A percentile compares a stretch with the other conserved stretches of the same genome.
phyloP scores from a whole-genome alignment of 495 filamentous ascomycete species.

The Choiromyces venosus region DNA sequence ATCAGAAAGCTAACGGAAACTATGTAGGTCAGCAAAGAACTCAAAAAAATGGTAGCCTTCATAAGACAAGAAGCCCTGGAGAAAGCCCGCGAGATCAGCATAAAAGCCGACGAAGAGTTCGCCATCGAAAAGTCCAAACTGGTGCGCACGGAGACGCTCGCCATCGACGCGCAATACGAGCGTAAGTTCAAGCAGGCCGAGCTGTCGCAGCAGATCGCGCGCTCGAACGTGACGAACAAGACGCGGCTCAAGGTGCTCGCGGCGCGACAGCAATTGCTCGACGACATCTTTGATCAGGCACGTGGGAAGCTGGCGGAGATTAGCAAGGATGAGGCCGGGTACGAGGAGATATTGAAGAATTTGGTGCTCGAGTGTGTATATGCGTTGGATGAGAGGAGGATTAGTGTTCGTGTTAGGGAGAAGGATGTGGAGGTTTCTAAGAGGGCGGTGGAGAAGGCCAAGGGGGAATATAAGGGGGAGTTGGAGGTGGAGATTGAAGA shows the following conservation, averaged over 20 bases:
- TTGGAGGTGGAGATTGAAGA: constrained; percentile 68
- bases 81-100: constrained; percentile 91
- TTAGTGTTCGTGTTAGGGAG: constrained; percentile 68
- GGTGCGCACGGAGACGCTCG: constrained; percentile 82
- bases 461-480: constrained; percentile 71
- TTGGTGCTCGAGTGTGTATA: constrained; percentile 87
- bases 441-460: constrained; percentile 68
- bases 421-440: constrained; percentile 66
- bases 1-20: constrained; percentile 14
- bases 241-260: constrained; percentile 79
- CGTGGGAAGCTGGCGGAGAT: constrained; percentile 59
- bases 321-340: constrained; percentile 64
- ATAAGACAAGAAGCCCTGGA: constrained; percentile 97
- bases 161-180: constrained; percentile 87
- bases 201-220: constrained; percentile 96
- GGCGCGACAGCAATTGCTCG: constrained; percentile 80
- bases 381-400: constrained; percentile 71
- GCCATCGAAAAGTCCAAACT: constrained; percentile 98
- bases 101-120: constrained; percentile 98
- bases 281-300: constrained; percentile 82
- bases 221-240: constrained; percentile 90
- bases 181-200: constrained; percentile 97
- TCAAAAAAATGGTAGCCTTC: constrained; percentile 99
- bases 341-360: constrained; percentile 67
- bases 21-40: constrained; percentile 78